Evolutionary conservation across 169 alveolate species (phyloP).

Genomic region (Cryptosporidium sp.): DNA sequence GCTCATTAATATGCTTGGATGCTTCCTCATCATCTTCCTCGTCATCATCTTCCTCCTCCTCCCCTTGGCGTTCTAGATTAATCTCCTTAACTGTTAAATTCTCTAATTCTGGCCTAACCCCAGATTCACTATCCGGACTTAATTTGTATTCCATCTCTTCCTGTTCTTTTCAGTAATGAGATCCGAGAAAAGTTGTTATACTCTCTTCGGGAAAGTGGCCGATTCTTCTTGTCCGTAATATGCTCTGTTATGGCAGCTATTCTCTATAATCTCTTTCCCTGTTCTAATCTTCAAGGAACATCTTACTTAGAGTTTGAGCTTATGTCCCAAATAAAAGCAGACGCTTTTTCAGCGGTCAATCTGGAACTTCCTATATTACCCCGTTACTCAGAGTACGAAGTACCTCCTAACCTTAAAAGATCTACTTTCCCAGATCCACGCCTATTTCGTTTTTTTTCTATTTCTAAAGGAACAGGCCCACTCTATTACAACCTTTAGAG

Average conservation of each 20-base stretch:
- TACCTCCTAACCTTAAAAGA: constrained; percentile 47
- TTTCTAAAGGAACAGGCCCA: constrained; percentile 53
- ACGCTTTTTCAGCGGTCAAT: constrained; percentile 55
- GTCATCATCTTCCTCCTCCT: constrained; percentile 17
- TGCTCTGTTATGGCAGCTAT: constrained; percentile 38
- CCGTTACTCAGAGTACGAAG: constrained; percentile 58
- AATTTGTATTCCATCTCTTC: constrained; percentile 19
- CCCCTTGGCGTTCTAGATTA: background rate
- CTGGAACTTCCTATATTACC: constrained; percentile 52
- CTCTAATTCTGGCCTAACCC: constrained; percentile 17
- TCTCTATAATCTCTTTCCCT: constrained; percentile 3
- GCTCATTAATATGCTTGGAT: background rate
- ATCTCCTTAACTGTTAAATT: constrained; percentile 13
- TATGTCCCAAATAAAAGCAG: constrained; percentile 38
- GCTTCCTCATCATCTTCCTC: constrained; percentile 22
- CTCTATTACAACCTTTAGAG: constrained; percentile 35
- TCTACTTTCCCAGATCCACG: constrained; percentile 43
- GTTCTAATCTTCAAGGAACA: constrained; percentile 32
- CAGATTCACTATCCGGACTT: constrained; percentile 39
- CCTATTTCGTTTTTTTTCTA: constrained; percentile 46
- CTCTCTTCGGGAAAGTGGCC: background rate
- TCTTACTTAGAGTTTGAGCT: constrained; percentile 37
- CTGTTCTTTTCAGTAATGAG: constrained; percentile 14
- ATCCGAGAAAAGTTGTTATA: constrained; percentile 8
- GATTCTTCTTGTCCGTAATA: constrained; percentile 22